Base-by-base conservation (phyloP, 2,329 filamentous ascomycete genomes). In the Ceratocystis lukuohia region DNA sequence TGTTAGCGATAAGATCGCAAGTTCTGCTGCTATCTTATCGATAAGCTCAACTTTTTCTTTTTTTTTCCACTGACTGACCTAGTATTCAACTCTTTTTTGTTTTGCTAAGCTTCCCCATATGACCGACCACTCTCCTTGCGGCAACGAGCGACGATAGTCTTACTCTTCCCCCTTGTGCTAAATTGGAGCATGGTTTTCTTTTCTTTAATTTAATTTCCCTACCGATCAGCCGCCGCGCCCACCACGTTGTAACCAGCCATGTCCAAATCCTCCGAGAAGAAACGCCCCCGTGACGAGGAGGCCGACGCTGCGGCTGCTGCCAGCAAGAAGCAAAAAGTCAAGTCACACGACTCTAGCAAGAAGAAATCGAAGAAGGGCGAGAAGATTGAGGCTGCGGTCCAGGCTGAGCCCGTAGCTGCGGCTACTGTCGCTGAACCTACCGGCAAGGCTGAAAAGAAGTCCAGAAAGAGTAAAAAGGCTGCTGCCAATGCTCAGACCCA, bases 311-410 rank as follows among this genome's bases (percentile, higher is more conserved):
- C 76, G 61, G 71, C 73, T 45, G 78, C 80, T 68, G 56, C 30
- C 28, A 77, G 77, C 71, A 80, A 78, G 72, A 75, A 79, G 70
- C 81, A 82, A 70, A 80, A 79, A 68, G 78, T 79, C 4, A 81
- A 80, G 72, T 79, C 75, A 76, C 76, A 76, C 72, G 76, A 71
- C 62, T 72, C 68, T 59, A 72, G 73, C 45, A 72, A 66, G 5
- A 63, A 64, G 4, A 63, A 65, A n/a, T 64, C 69, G 62, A 67
- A 70, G 68, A 65, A 70, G 65, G 67, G 56, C 7, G 65, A 68
- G 6, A 66, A 65, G 1, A 46, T 50, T 17, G 67, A 68, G 28
- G 67, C 68, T 5, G 65, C 66, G 41, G 45, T 46, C 17, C 67
- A 68, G 22, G 68, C 68, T 7, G 64, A 67, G 46, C 30, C 45